A percentile compares a stretch with the other conserved stretches of the same genome.
Conservation (phyloP, 176 grass and related monocot genomes). For the Eragrostis nindensis region DNA sequence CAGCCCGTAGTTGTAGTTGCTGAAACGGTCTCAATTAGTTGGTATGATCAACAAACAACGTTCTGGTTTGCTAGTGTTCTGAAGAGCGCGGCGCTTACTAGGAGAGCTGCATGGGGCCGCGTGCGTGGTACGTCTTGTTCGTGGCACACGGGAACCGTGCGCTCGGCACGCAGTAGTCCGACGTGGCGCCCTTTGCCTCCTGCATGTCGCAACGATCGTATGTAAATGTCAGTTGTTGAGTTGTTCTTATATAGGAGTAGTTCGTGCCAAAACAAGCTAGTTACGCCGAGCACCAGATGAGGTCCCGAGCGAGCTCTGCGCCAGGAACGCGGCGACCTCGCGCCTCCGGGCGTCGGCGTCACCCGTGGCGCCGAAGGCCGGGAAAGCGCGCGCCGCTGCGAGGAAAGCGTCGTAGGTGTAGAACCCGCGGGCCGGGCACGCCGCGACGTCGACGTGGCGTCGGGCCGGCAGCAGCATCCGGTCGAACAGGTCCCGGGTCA, state of each 20-base stretch:
- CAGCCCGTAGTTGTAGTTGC: constrained; percentile 74
- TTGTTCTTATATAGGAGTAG: no score
- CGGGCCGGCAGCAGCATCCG: constrained; percentile 47
- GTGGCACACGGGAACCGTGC: constrained; percentile 42
- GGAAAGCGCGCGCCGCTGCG: constrained; percentile 45
- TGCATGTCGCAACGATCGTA: not conserved
- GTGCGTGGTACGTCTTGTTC: constrained; percentile 48
- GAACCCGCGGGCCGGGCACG: constrained; percentile 50
- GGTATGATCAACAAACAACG: no score
- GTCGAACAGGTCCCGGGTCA: constrained; percentile 57
- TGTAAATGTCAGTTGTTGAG: not conserved
- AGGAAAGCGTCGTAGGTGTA: constrained; percentile 71
- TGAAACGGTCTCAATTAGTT: constrained; percentile 27
- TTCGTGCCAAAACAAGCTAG: not conserved
- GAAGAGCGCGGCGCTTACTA: constrained; percentile 21
- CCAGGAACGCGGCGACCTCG: constrained; percentile 63
- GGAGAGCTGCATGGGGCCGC: constrained; percentile 60
- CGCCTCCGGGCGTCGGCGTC: not conserved
- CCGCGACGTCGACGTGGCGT: constrained; percentile 49
- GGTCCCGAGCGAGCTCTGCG: constrained; percentile 67
- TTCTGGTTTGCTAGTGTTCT: no score
- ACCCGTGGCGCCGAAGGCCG: constrained; percentile 39
- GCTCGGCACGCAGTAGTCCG: constrained; percentile 44
- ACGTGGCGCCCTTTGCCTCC: not conserved
- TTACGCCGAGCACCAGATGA: constrained; percentile 49